These are phyloP conservation scores for Lasiodiplodia citricola DNA, from an alignment of 2,329 filamentous ascomycete genomes.

Conservation along the genomic window DNA sequence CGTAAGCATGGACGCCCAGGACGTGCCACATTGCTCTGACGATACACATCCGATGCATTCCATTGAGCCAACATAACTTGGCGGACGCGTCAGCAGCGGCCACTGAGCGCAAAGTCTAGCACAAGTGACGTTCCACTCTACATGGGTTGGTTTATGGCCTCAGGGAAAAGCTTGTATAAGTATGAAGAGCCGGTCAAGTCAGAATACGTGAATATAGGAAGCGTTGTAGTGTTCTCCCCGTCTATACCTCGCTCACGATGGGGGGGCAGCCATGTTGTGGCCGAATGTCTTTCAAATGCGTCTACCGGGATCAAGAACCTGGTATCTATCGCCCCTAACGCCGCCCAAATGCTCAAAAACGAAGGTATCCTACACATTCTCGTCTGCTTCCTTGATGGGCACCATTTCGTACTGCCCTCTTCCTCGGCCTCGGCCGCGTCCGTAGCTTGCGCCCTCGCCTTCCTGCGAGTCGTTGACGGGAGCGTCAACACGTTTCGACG, in stretches of 20 bases:
- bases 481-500: conserved; percentile 31
- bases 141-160: neutral
- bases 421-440: conserved; percentile 48
- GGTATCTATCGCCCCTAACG: conserved; percentile 32
- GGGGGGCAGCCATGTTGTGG: neutral
- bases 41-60: neutral
- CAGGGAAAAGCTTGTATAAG: neutral
- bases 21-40: no score
- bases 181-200: neutral
- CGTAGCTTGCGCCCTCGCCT: conserved; percentile 46
- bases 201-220: neutral
- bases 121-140: neutral
- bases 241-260: neutral
- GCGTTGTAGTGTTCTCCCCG: neutral
- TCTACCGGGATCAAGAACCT: neutral
- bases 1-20: no score
- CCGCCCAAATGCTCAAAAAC: conserved; percentile 37
- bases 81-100: neutral
- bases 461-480: conserved; percentile 30
- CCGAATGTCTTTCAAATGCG: neutral
- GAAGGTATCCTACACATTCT: conserved; percentile 38
- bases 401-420: conserved; percentile 57
- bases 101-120: neutral
- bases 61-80: neutral
- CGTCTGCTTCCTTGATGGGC: conserved; percentile 46